A percentile compares a stretch with the other conserved stretches of the same genome.
phyloP scores from a whole-genome alignment of 108 stramenopile genomes.

The Stephanodiscus triporus region DNA sequence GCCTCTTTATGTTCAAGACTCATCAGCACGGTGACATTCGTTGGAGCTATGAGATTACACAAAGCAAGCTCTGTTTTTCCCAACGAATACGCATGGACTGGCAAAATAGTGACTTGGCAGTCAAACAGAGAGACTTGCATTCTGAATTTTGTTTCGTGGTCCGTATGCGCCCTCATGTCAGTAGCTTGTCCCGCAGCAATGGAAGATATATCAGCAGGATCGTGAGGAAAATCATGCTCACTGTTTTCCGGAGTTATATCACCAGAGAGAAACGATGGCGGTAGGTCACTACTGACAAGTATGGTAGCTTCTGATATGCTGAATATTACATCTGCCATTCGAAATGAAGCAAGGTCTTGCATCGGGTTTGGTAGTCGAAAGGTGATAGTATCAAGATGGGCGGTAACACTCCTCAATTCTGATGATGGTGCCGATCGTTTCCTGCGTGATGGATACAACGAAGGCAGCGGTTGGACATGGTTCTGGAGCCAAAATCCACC shows the following conservation, averaged over 20 bases:
- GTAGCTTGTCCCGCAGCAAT: slow-evolving; percentile 25
- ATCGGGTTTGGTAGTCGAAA: slow-evolving; percentile 60
- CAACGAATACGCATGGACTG: slow-evolving; percentile 49
- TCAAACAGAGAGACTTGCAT: slow-evolving; percentile 59
- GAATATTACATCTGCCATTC: slow-evolving; percentile 53
- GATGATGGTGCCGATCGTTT: slow-evolving; percentile 58
- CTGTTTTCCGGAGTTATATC: slow-evolving; percentile 51
- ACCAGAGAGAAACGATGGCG: slow-evolving; percentile 66
- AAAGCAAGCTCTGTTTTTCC: slow-evolving; percentile 21
- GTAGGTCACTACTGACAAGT: slow-evolving; percentile 64
- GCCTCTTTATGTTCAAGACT: slow-evolving; percentile 64
- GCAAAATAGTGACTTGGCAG: slow-evolving; percentile 52
- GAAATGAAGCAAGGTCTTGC: slow-evolving; percentile 51
- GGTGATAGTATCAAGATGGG: slow-evolving; percentile 50
- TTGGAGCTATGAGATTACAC: slow-evolving; percentile 54
- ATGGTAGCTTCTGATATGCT: slow-evolving; percentile 57
- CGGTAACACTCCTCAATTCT: slow-evolving; percentile 67
- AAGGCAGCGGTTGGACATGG: slow-evolving; percentile 58
- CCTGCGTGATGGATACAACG: slow-evolving; percentile 57
- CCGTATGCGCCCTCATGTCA: slow-evolving; percentile 17
- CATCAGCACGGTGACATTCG: slow-evolving; percentile 60
- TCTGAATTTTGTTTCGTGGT: slow-evolving; percentile 55
- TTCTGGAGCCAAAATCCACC: slow-evolving; percentile 43
- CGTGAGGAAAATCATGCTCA: slow-evolving; percentile 65
- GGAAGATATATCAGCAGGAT: slow-evolving; percentile 63